Evolutionary conservation across 2,329 filamentous ascomycete species (phyloP), one percentile per base, ranked within the genome.

Genomic region (Metarhizium anisopliae): DNA sequence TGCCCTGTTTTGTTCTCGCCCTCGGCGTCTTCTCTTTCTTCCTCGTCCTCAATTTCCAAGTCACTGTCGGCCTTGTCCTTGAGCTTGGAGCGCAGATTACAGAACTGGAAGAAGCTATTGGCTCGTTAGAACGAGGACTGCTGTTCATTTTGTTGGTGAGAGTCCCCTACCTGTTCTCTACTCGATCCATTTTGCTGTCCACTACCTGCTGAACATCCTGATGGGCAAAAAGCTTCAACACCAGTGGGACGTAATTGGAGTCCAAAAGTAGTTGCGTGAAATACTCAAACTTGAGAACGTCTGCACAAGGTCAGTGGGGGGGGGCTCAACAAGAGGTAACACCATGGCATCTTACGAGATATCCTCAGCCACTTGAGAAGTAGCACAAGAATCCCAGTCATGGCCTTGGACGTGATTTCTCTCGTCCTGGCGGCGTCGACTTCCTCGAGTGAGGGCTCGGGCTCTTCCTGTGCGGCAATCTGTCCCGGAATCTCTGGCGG

Each of bases 281-380:
- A 66, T 96, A 97, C 72, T 99, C 94, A 62, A 94, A 96, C 68
- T 96, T 96, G 61, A 99, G 76, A 32, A 97, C 82, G 68, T 99
- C 90, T 95, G 59, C 14, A 25, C 30, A 3, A 55, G 30, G 53
- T 67, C 51, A 69, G 60, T 47, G 8, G 14, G 2, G 10, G 10
- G 13, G 3, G 11, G 6, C 18, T 18, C 7, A 20, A 36, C 14
- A 42, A 14, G 14, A 6, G n/a, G 8, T 18, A 20, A 13, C 2
- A 10, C 13, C 7, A n/a, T 16, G 11, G 13, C 10, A 2, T 68
- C 89, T 77, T 76, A 95, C 90, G 94, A 56, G 91, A 96, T 54
- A 95, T 77, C 69, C 96, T 95, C 64, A 97, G 87, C 94, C 94
- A 99, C 71, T 97, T 99, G 58, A 97, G 69, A 49, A 97, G 72